Percentiles rank a stretch among this genome's conserved stretches.
Conservation (phyloP, 2,329 filamentous ascomycete species). For the Westerdykella aurantiaca region DNA sequence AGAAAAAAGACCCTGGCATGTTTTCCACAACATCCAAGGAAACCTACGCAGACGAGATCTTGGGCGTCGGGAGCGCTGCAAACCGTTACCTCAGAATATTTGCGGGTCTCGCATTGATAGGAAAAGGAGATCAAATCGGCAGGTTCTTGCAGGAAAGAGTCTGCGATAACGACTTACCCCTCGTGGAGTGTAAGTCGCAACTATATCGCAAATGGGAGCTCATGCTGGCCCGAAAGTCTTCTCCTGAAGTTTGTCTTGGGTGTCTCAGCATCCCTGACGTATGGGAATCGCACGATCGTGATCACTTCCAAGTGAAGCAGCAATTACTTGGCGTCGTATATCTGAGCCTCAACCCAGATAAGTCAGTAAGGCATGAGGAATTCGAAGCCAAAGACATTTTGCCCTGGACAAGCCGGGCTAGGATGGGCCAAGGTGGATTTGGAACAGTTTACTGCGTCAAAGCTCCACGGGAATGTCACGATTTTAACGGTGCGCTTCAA, state of each 20-base stretch:
- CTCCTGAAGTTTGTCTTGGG: too few relatives aligned
- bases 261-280: not conserved
- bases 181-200: not conserved
- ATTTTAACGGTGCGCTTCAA: conserved; percentile 1
- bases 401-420: conserved; percentile 1
- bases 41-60: not conserved
- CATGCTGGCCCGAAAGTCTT: too few relatives aligned
- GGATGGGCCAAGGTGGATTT: conserved; percentile 1
- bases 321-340: not conserved
- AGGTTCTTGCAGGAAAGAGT: conserved; percentile 1
- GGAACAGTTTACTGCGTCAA: conserved; percentile 1
- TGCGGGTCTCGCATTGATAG: conserved; percentile 1
- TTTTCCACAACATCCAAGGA: not conserved
- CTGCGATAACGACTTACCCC: conserved; percentile 1
- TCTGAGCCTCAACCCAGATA: not conserved
- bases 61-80: not conserved
- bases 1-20: not conserved
- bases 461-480: conserved; percentile 1
- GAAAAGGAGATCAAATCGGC: conserved; percentile 1
- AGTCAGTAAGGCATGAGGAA: conserved; percentile 1
- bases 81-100: conserved; percentile 1
- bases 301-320: not conserved
- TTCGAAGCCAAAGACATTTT: conserved; percentile 1
- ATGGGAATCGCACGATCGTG: not conserved
- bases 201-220: not conserved